A percentile compares a stretch with the other conserved stretches of the same genome.
These are phyloP conservation scores for Coemansia sp. DNA, from an alignment of 192 early-diverging fungal species.

Conservation along the genomic window DNA sequence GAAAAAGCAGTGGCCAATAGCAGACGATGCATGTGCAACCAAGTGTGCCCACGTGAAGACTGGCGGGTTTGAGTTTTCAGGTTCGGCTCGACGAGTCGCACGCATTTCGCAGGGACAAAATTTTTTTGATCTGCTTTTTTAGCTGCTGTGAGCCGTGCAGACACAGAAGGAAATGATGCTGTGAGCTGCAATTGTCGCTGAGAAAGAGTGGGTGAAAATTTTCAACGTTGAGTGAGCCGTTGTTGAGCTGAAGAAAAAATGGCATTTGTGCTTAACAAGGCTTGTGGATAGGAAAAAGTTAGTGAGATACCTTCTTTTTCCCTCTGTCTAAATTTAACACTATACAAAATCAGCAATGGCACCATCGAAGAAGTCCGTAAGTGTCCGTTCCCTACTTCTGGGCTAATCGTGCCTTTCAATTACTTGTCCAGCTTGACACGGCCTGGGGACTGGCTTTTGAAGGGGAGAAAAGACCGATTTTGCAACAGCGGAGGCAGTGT, in stretches of 20 bases:
- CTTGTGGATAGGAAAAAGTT: not conserved
- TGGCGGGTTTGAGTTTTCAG: not conserved
- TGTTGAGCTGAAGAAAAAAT: not conserved
- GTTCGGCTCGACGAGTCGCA: not conserved
- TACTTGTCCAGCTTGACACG: not conserved
- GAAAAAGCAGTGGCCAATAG: not conserved
- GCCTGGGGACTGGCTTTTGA: too few species aligned
- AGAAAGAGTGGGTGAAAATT: not conserved
- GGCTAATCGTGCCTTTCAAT: not conserved
- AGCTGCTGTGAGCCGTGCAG: not conserved
- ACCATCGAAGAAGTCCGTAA: conserved; percentile 57
- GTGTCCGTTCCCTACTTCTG: conserved; percentile 26
- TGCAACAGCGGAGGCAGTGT: not conserved
- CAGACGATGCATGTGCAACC: not conserved
- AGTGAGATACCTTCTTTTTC: conserved; percentile 42
- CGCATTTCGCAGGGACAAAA: not conserved
- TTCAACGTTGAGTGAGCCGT: not conserved
- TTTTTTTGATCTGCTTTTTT: not conserved
- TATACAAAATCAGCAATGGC: conserved; percentile 50
- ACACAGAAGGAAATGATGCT: too few species aligned
- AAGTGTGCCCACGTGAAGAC: not conserved
- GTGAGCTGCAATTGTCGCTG: too few species aligned
- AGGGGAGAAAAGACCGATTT: too few species aligned
- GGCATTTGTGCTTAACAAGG: not conserved
- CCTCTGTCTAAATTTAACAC: conserved; percentile 39